Base-by-base conservation (phyloP, 1,139 yeast genomes). In the Pichia terricola region DNA sequence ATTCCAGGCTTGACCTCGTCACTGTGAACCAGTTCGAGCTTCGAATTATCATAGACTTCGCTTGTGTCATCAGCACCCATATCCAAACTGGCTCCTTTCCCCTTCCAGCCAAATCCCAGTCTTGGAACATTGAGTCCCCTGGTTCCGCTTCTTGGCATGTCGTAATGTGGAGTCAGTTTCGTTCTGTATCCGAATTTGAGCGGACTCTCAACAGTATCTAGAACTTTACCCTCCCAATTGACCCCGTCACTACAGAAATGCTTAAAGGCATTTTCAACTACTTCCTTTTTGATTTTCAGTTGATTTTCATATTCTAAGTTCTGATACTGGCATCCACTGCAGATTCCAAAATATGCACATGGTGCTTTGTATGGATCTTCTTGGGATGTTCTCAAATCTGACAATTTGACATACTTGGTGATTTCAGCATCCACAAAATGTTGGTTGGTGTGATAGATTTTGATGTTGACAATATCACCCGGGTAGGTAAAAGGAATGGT, bases 261-360 rank as follows among this genome's bases (percentile, higher is more conserved):
- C 51, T 76, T 75, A 66, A 79, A 91, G 1, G 98, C 98, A 58
- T 86, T 85, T 33, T 64, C 72, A 35, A 91, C 85, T 2, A 94
- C 88, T 34, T 76, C 68, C 49, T 76, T 73, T 63, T 91, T 91
- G 58, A 84, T 72, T 42, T 65, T 66, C 46, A 91, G 69, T 62
- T 91, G 97, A 41, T 78, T 73, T 0, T 70, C 71, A 60, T 91
- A 91, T 2, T 75, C 70, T 28, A 88, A 68, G 64, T 79, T 79
- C 62, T 91, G 98, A 61, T 80, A 87, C 63, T 91, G 98, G 62
- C 97, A 89, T 5, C 98, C 98, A 1, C 84, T 78, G 57, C 97
- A 89, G 46, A 72, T 72, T 22, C 87, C 80, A 64, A 89, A 91
- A 58, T 88, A 84, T 43, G 73, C 69, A 67, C 97, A 94, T 40